Base-by-base conservation (phyloP, 495 filamentous ascomycete species). In the Daldinia caldariorum region DNA sequence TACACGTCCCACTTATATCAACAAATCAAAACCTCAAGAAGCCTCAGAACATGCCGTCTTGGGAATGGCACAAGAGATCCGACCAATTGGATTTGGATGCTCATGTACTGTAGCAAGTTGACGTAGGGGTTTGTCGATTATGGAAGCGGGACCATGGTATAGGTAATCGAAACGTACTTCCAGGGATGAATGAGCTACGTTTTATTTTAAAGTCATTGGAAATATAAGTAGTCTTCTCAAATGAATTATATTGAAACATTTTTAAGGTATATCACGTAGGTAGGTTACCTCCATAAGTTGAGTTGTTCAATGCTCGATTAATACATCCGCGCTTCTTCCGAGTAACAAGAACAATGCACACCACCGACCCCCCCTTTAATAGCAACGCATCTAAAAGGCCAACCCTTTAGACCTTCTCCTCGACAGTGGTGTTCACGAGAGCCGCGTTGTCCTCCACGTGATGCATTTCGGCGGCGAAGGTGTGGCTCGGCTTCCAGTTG, bases 401-500 rank as follows among this genome's bases (percentile, higher is more conserved):
- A 6, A 22, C 7, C 10, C 4, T 22, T 59, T 75, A 77, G 20
- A 77, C 75, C 62, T 75, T 77, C 67, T 77, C 74, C 7, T 73
- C 72, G 61, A 68, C 39, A 4, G 67, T 54, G 16, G 69, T 38
- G 29, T 20, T 35, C 32, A 73, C 57, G 5, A 73, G 58, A 35
- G 57, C 58, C 54, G 22, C 47, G 51, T 58, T 62, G 41, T 77
- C 73, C 20, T 77, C 75, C 9, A 67, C 63, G 55, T 74, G 75
- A 63, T 72, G 67, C 85, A 89, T 88, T 61, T 89, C 85, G 31
- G 82, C 70, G 2, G 88, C 89, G 67, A 85, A 92, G 32, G 89
- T 92, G 66, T 81, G 80, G 73, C 86, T 84, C 18, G 89, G 88
- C 69, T 79, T 82, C 90, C 90, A 92, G 50, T 81, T 83, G 73